phyloP scores from a whole-genome alignment of 2,329 filamentous ascomycete genomes.

The Zymoseptoria crescenta region DNA sequence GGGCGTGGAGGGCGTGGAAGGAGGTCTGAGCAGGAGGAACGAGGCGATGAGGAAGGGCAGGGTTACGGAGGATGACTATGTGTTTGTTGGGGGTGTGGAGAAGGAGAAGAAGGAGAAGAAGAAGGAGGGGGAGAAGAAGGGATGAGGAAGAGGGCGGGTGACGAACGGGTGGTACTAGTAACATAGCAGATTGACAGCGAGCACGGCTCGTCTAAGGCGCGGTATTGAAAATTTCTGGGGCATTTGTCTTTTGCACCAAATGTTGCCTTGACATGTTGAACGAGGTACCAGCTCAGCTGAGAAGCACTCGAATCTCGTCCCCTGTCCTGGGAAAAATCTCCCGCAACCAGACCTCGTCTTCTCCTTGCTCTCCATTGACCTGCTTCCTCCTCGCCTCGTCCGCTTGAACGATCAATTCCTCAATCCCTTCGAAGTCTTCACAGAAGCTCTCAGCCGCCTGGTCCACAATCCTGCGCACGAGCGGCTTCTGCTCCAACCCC shows the following conservation, averaged over 20 bases:
- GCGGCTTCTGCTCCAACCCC: slow-evolving; percentile 60
- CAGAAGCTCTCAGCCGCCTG: slow-evolving; percentile 79
- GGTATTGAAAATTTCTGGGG: neutral
- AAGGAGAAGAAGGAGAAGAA: neutral
- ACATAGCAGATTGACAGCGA: neutral
- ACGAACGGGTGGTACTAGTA: neutral
- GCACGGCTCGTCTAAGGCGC: neutral
- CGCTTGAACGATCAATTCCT: slow-evolving; percentile 51
- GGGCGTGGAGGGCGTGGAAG: neutral
- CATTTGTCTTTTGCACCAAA: neutral
- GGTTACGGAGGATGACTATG: neutral
- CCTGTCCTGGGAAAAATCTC: slow-evolving; percentile 56
- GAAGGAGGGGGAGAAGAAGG: neutral
- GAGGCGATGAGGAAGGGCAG: neutral
- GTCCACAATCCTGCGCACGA: slow-evolving; percentile 71
- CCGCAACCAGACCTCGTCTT: slow-evolving; percentile 35
- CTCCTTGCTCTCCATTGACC: neutral
- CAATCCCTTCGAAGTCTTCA: slow-evolving; percentile 67
- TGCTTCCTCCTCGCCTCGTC: slow-evolving; percentile 40
- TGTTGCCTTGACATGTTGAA: neutral
- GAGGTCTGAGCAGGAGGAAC: neutral
- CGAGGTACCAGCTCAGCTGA: slow-evolving; percentile 40
- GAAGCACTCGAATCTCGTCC: slow-evolving; percentile 55
- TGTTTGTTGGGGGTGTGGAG: neutral
- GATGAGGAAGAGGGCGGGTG: neutral